Base-by-base conservation (phyloP, 139 green algal species). In the Picochlorum costavermella region DNA sequence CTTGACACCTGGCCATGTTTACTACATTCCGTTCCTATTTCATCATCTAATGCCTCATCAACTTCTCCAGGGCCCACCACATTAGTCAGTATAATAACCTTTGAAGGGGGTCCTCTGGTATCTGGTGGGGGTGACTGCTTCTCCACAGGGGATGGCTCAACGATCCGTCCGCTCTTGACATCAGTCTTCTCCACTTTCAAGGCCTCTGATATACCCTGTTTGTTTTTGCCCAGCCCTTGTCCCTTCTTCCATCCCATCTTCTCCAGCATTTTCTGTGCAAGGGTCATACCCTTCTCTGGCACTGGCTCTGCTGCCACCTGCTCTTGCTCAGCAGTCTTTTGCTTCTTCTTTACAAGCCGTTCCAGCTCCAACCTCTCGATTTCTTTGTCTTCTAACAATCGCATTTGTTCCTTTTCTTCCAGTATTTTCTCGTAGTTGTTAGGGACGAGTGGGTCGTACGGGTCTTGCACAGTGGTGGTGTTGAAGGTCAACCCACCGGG, bases 231-330 rank as follows among this genome's bases (percentile, higher is more conserved):
- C 62, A 91, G 73, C 1, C 86, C 83, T 66, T 90, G 70, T 46
- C 91, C 91, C 62, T 92, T 87, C 28, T 84, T 84, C 92, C 92
- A 98, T 3, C 92, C 92, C 91, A 96, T 97, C 76, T 96, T 96
- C 71, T 89, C 72, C 78, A 98, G 86, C 81, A 98, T 85, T 36
- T 81, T 83, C 80, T 95, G 76, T 12, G 88, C 61, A 29, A 69
- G 60, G 8, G 56, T 50, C 69, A 79, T 78, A 26, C 63, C 73
- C 60, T 75, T 79, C 23, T 28, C 62, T 0, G 46, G 4, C n/a
- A 28, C 46, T 2, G 56, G 67, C 23, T 46, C 25, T 17, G 49
- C 69, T 50, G n/a, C 53, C 56, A 11, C 46, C 1, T 23, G 26
- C 16, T 40, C 53, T 60, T 11, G 20, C 13, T 25, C 14, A 53